Evolutionary conservation across 1,139 yeast genomes (phyloP).

Genomic region (Petasospora fabianii): DNA sequence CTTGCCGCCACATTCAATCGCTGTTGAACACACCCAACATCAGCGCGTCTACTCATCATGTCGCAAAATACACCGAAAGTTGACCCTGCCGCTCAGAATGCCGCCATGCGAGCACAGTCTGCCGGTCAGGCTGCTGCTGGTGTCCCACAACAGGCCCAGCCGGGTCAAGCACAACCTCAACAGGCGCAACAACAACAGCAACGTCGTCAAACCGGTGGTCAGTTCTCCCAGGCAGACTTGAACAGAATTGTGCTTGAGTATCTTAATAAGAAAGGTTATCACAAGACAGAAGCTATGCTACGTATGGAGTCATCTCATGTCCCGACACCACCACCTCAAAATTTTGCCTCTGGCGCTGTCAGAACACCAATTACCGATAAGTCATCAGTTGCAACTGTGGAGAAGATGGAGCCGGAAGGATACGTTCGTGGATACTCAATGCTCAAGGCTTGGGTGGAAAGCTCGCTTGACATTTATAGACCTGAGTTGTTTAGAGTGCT

Average conservation of each 20-base stretch:
- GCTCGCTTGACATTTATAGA: conserved; percentile 86
- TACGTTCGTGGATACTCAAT: conserved; percentile 76
- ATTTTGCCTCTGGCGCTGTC: conserved; percentile 19
- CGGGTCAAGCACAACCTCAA: neutral
- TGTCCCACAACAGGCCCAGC: neutral
- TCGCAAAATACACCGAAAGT: neutral
- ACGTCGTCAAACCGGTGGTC: conserved; percentile 24
- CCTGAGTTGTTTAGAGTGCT: conserved; percentile 81
- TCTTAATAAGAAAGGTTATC: conserved; percentile 89
- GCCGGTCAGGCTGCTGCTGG: neutral
- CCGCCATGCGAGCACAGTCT: neutral
- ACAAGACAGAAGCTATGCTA: conserved; percentile 89
- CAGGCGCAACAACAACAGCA: conserved; percentile 10
- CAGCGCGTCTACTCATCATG: neutral
- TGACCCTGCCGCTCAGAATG: neutral
- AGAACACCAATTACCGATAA: conserved; percentile 22
- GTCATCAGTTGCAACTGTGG: conserved; percentile 29
- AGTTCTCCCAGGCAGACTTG: conserved; percentile 70
- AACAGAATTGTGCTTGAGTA: conserved; percentile 90
- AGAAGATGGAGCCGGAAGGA: conserved; percentile 56
- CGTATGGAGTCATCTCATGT: conserved; percentile 82
- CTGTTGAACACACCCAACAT: neutral
- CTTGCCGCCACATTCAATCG: too few relatives aligned
- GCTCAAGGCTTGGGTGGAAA: conserved; percentile 85
- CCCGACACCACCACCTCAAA: conserved; percentile 52